phyloP scores from a whole-genome alignment of 1,139 yeast genomes.

The Magnusiomyces suaveolens region DNA sequence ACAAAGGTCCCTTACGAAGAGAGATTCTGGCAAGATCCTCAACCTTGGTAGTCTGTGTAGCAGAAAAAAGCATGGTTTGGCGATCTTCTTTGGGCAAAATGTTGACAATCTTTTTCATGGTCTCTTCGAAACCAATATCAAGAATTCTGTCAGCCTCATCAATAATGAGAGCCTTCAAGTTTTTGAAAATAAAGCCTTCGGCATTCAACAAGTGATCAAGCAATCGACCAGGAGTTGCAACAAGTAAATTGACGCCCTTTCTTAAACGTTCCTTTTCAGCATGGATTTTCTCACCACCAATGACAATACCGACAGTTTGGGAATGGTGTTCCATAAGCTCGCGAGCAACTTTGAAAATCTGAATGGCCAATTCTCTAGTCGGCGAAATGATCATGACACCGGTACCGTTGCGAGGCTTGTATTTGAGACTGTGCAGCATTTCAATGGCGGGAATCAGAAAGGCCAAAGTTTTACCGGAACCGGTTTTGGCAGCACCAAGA shows the following conservation, averaged over 20 bases:
- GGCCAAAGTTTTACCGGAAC: constrained; percentile 95
- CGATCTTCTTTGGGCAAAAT: constrained; percentile 89
- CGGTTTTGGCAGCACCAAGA: constrained; percentile 95
- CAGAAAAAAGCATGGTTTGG: constrained; percentile 94
- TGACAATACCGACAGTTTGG: constrained; percentile 91
- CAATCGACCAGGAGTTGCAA: constrained; percentile 96
- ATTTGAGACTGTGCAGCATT: constrained; percentile 73
- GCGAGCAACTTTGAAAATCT: constrained; percentile 92
- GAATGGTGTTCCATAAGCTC: constrained; percentile 86
- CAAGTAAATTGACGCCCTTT: constrained; percentile 85
- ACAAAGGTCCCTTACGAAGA: constrained; percentile 86
- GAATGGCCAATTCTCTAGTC: constrained; percentile 87
- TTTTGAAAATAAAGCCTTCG: constrained; percentile 85
- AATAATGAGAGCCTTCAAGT: constrained; percentile 83
- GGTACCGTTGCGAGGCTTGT: constrained; percentile 88
- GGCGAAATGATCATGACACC: constrained; percentile 84
- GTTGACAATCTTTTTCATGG: constrained; percentile 92
- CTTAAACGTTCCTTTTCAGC: constrained; percentile 90
- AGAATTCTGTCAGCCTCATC: constrained; percentile 97
- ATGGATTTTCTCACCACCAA: constrained; percentile 97
- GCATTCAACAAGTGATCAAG: constrained; percentile 95
- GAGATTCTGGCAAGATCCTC: constrained; percentile 97
- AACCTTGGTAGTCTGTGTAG: constrained; percentile 97
- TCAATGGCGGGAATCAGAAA: constrained; percentile 93
- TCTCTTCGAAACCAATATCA: constrained; percentile 97